Base-by-base conservation (phyloP, 192 early-diverging fungal genomes). In the Cetraspora pellucida region DNA sequence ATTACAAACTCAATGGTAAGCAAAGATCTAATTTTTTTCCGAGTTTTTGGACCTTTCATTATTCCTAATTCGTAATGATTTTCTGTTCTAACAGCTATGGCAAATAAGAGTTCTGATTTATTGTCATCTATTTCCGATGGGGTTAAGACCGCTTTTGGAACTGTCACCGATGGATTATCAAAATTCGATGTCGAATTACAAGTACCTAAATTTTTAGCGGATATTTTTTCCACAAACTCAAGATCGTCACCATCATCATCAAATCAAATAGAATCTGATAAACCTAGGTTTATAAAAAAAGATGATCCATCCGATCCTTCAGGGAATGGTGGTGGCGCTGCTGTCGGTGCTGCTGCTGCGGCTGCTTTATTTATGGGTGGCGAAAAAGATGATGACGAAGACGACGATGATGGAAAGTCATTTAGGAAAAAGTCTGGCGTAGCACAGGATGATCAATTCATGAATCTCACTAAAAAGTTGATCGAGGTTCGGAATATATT, bases 401-500 rank as follows among this genome's bases (percentile, higher is more conserved):
- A 74, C 21, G 83, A 89, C 19, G 81, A 82, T 10, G 78, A 81
- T 52, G 87, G 89, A 2, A 83, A 83, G 17, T 82, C 80, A 43
- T 82, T 84, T 25, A 81, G 83, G 84, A 64, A 80, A 78, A 46
- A 87, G 84, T 23, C 79, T 84, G 16, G 85, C 84, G 31, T 1
- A 3, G 31, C 31, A 11, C 90, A 91, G n/a, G 91, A 94, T 66
- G 87, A 93, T 52, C 89, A 94, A 74, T 88, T 95, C 37, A 93
- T 95, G 92, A 77, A 91, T 75, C 79, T 99, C 72, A 99, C 96
- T 14, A 95, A 94, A 78, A 96, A 93, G 82, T 82, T 99, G 54
- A 95, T 99, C 28, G 96, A 99, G 81, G 91, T 99, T 43, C 90
- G 97, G 65, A 97, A 93, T 77, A 91, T 97, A 46, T 87, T 99